These are phyloP conservation scores for Closterium sp. DNA, from an alignment of 139 green algal species.

Conservation along the genomic window DNA sequence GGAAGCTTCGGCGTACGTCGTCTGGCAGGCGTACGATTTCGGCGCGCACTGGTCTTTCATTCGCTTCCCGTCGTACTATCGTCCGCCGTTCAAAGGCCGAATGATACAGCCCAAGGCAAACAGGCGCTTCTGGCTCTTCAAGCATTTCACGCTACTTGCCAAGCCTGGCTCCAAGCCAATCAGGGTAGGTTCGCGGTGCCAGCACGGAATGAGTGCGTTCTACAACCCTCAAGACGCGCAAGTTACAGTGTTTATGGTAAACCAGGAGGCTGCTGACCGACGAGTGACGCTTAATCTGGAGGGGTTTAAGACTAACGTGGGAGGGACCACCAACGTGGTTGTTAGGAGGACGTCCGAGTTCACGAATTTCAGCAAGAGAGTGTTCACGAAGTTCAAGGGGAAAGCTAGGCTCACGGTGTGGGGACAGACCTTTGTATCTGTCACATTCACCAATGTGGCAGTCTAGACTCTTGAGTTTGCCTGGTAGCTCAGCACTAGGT, in stretches of 20 bases:
- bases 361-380: not conserved
- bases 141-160: not conserved
- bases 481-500: too few relatives aligned
- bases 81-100: not conserved
- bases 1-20: conserved; percentile 34
- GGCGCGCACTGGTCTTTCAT: not conserved
- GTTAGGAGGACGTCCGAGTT: not conserved
- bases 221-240: not conserved
- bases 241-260: not conserved
- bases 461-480: not conserved
- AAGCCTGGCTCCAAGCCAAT: not conserved
- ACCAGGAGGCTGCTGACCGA: not conserved
- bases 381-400: not conserved
- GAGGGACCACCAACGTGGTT: not conserved
- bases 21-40: conserved; percentile 43
- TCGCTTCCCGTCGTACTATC: not conserved
- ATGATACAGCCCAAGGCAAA: not conserved
- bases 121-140: not conserved
- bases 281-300: not conserved
- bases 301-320: not conserved
- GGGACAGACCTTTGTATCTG: not conserved
- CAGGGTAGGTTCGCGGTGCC: not conserved
- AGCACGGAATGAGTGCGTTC: not conserved
- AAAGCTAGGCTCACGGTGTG: not conserved
- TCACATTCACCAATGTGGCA: not conserved